A percentile compares a stretch with the other conserved stretches of the same genome.
These are phyloP conservation scores for Pichia sp. DNA, from an alignment of 1,139 yeast species.

Conservation along the genomic window DNA sequence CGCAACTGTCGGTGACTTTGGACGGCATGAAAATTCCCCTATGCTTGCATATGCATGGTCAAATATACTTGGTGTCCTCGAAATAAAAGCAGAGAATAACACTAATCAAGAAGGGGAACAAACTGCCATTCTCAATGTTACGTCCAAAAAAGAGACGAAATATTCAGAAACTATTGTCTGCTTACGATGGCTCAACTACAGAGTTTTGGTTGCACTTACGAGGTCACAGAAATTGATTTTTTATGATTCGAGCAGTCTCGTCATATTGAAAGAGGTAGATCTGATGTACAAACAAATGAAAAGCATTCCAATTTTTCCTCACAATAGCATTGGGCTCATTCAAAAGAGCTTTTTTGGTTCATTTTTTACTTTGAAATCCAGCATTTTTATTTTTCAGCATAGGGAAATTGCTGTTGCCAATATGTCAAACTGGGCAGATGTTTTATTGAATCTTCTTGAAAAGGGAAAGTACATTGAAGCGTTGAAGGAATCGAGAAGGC, in stretches of 20 bases:
- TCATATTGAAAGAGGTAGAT: conserved; percentile 39
- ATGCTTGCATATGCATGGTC: conserved; percentile 67
- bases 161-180: conserved; percentile 47
- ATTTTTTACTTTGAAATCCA: conserved; percentile 40
- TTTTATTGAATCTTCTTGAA: conserved; percentile 45
- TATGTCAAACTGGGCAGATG: conserved; percentile 72
- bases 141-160: conserved; percentile 44
- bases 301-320: conserved; percentile 10
- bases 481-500: conserved; percentile 48
- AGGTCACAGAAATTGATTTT: conserved; percentile 44
- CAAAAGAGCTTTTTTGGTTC: conserved; percentile 32
- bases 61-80: conserved; percentile 52
- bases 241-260: conserved; percentile 38
- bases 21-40: conserved; percentile 36
- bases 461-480: conserved; percentile 52
- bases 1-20: conserved; percentile 31
- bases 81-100: conserved; percentile 38
- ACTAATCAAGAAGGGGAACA: conserved; percentile 33
- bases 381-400: conserved; percentile 47
- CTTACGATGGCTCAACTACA: conserved; percentile 57
- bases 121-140: conserved; percentile 35
- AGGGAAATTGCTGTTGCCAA: conserved; percentile 53
- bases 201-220: conserved; percentile 48
- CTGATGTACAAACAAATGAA: conserved; percentile 42
- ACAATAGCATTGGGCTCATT: conserved; percentile 18